phyloP scores from a whole-genome alignment of 2,329 filamentous ascomycete genomes.

The Exserohilum turcica region DNA sequence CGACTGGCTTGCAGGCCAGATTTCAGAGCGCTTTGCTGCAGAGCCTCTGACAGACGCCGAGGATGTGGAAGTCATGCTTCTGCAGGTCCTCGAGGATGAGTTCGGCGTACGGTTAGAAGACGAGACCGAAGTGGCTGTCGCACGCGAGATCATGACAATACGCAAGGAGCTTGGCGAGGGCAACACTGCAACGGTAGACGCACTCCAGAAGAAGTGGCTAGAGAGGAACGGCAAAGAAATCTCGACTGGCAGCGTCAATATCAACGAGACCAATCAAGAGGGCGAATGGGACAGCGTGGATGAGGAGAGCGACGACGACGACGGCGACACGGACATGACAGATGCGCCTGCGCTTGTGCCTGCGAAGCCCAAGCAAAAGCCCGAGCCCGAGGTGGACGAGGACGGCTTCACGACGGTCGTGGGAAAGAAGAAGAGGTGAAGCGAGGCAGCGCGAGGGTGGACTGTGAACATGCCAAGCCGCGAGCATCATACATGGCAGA shows the following conservation, averaged over 20 bases:
- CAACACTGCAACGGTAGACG: slow-evolving; percentile 67
- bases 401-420: slow-evolving; percentile 52
- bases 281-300: slow-evolving; percentile 51
- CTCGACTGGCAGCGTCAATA: slow-evolving; percentile 52
- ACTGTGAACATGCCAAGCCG: background rate
- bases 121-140: slow-evolving; percentile 77
- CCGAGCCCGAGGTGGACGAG: slow-evolving; percentile 48
- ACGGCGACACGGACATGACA: slow-evolving; percentile 44
- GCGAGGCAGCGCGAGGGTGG: background rate
- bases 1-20: slow-evolving; percentile 91
- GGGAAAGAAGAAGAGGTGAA: slow-evolving; percentile 47
- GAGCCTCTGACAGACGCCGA: slow-evolving; percentile 70
- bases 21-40: slow-evolving; percentile 74
- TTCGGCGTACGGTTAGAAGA: slow-evolving; percentile 94
- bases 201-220: slow-evolving; percentile 67
- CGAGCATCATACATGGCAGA: background rate
- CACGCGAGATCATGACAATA: slow-evolving; percentile 71
- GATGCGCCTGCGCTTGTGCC: slow-evolving; percentile 46
- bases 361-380: slow-evolving; percentile 41
- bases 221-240: slow-evolving; percentile 64
- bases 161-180: slow-evolving; percentile 68
- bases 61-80: slow-evolving; percentile 81
- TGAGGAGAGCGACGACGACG: slow-evolving; percentile 58
- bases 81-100: slow-evolving; percentile 93
- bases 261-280: slow-evolving; percentile 64